These are phyloP conservation scores for Lentinula aciculospora DNA, from an alignment of 768 basidiomycete genomes.

Conservation along the genomic window DNA sequence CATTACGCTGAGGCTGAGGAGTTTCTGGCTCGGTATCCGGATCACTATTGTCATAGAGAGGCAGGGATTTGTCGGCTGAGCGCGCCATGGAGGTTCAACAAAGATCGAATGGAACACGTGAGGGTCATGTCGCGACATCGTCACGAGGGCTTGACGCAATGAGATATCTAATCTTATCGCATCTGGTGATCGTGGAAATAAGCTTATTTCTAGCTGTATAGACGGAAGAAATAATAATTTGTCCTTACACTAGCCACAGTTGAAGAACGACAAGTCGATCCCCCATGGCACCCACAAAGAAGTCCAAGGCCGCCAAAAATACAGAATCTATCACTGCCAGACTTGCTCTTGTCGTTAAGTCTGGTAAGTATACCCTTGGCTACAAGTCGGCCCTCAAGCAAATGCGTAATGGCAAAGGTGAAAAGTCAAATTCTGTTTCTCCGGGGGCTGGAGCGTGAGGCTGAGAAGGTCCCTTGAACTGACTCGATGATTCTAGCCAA, in stretches of 20 bases:
- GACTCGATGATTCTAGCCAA: slow-evolving; percentile 69
- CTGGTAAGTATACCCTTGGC: slow-evolving; percentile 94
- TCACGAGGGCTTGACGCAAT: neutral
- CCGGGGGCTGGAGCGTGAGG: slow-evolving; percentile 95
- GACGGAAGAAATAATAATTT: neutral
- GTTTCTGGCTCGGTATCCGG: slow-evolving; percentile 35
- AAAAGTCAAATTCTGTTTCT: slow-evolving; percentile 46
- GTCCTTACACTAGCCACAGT: neutral
- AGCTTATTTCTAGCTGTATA: slow-evolving; percentile 1
- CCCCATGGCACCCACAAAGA: slow-evolving; percentile 91
- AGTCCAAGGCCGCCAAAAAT: slow-evolving; percentile 90
- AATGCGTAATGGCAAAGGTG: slow-evolving; percentile 97
- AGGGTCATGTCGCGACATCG: neutral
- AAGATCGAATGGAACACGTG: slow-evolving; percentile 6
- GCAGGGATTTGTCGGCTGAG: slow-evolving; percentile 19
- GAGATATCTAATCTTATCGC: neutral
- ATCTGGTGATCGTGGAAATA: neutral
- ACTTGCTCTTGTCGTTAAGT: slow-evolving; percentile 96
- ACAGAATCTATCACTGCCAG: slow-evolving; percentile 91
- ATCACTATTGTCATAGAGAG: slow-evolving; percentile 25
- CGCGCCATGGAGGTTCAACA: slow-evolving; percentile 9
- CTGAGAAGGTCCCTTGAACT: slow-evolving; percentile 98
- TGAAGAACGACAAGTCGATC: neutral
- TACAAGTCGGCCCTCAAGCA: slow-evolving; percentile 99
- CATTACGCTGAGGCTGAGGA: slow-evolving; percentile 31